Percentiles rank a stretch among this genome's conserved stretches.
phyloP scores from a whole-genome alignment of 768 basidiomycete genomes.

The Leccinum obscurum region DNA sequence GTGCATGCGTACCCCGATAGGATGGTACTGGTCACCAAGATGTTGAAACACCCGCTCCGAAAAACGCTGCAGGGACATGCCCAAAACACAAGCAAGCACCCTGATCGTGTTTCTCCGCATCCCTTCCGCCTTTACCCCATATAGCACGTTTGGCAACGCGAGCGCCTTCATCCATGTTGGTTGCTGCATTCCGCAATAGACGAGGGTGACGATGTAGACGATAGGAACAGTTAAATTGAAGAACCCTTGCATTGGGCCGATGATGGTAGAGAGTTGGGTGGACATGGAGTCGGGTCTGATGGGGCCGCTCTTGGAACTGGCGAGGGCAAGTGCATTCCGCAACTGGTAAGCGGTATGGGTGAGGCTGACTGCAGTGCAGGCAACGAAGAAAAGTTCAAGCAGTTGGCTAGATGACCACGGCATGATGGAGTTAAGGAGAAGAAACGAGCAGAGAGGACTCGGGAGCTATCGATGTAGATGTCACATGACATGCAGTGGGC shows the following conservation, averaged over 20 bases:
- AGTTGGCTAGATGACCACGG: not conserved
- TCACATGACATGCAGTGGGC: too few species aligned
- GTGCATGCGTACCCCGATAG: conserved; percentile 11
- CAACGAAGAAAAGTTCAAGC: conserved; percentile 9
- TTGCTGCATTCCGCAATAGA: not conserved
- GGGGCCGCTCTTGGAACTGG: conserved; percentile 9
- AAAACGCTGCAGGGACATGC: not conserved
- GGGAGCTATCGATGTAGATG: not conserved
- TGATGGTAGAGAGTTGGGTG: not conserved
- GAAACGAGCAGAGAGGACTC: not conserved
- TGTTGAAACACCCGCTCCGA: conserved; percentile 1
- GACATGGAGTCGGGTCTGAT: conserved; percentile 8
- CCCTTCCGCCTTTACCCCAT: not conserved
- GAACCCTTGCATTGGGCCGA: not conserved
- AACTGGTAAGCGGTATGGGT: not conserved
- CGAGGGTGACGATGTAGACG: not conserved
- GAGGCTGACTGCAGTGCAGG: not conserved
- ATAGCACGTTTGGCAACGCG: not conserved
- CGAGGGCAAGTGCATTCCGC: not conserved
- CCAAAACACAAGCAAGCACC: not conserved
- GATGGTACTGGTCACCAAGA: conserved; percentile 12
- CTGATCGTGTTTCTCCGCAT: not conserved
- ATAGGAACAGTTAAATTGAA: not conserved
- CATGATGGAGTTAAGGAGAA: conserved; percentile 2
- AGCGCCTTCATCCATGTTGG: conserved; percentile 6